Conservation (phyloP, 1,139 yeast species). For the Suhomyces terraborum region DNA sequence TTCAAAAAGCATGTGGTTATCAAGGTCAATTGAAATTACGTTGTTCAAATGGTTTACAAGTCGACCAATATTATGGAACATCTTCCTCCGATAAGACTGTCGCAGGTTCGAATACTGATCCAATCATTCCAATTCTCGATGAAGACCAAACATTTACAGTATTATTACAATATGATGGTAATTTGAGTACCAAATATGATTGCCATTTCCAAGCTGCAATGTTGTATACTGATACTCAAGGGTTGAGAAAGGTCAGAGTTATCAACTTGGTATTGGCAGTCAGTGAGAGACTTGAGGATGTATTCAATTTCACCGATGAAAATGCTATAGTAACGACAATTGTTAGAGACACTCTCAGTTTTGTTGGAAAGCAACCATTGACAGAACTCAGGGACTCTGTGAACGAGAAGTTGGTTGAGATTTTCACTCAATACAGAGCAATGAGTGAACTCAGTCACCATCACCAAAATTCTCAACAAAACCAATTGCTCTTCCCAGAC, state of each 20-base stretch:
- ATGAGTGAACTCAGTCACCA: slow-evolving; percentile 51
- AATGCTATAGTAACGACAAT: slow-evolving; percentile 77
- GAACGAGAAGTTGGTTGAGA: slow-evolving; percentile 65
- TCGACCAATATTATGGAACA: slow-evolving; percentile 71
- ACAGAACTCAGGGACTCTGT: slow-evolving; percentile 64
- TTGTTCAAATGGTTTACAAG: slow-evolving; percentile 86
- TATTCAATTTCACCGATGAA: slow-evolving; percentile 81
- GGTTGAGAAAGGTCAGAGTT: slow-evolving; percentile 81
- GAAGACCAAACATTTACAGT: slow-evolving; percentile 71
- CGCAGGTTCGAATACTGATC: slow-evolving; percentile 50
- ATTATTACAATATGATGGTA: slow-evolving; percentile 75
- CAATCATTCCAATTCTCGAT: slow-evolving; percentile 67
- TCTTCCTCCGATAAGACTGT: slow-evolving; percentile 36
- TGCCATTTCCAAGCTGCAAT: slow-evolving; percentile 92
- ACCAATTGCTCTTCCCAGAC: slow-evolving; percentile 80
- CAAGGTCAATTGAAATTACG: slow-evolving; percentile 85
- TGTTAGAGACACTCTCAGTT: slow-evolving; percentile 66
- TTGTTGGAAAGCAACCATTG: slow-evolving; percentile 61
- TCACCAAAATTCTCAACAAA: slow-evolving; percentile 51
- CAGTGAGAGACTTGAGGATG: slow-evolving; percentile 69
- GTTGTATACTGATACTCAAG: slow-evolving; percentile 75
- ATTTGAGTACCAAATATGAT: slow-evolving; percentile 68
- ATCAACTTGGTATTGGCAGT: slow-evolving; percentile 82
- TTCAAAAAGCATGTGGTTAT: slow-evolving; percentile 58
- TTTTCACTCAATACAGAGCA: slow-evolving; percentile 76